phyloP scores from a whole-genome alignment of 1,139 yeast species.

The Suhomyces ambrosiae region DNA sequence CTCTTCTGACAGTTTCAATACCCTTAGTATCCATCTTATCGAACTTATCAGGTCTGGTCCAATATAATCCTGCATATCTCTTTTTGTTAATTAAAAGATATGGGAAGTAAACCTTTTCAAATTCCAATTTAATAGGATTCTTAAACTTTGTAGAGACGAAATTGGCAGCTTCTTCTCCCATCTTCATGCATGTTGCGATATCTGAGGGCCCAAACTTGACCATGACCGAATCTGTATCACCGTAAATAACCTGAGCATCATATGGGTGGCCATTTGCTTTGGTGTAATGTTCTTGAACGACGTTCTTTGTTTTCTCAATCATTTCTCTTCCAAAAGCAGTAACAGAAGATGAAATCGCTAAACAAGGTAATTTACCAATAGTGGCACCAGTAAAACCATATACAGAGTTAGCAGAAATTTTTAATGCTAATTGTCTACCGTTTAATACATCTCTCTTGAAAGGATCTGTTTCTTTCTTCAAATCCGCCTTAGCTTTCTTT shows the following conservation, averaged over 20 bases:
- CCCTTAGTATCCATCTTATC: slow-evolving; percentile 99
- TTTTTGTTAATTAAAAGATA: slow-evolving; percentile 91
- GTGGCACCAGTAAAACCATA: slow-evolving; percentile 99
- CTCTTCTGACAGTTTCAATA: slow-evolving; percentile 96
- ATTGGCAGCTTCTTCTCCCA: slow-evolving; percentile 94
- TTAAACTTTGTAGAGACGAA: slow-evolving; percentile 78
- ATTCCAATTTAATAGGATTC: slow-evolving; percentile 90
- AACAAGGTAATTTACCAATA: slow-evolving; percentile 92
- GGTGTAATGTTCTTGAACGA: slow-evolving; percentile 78
- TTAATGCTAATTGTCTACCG: slow-evolving; percentile 95
- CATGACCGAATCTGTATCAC: slow-evolving; percentile 99
- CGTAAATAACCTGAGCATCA: slow-evolving; percentile 92
- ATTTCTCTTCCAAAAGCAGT: slow-evolving; percentile 96
- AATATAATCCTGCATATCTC: slow-evolving; percentile 94
- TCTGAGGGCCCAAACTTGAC: slow-evolving; percentile 92
- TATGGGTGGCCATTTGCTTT: slow-evolving; percentile 77
- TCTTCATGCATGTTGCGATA: slow-evolving; percentile 78
- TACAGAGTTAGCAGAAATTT: slow-evolving; percentile 96
- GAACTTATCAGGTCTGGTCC: slow-evolving; percentile 88
- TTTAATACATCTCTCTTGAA: slow-evolving; percentile 90
- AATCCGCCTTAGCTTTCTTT: slow-evolving; percentile 86
- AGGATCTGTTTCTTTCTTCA: slow-evolving; percentile 92
- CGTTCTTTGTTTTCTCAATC: slow-evolving; percentile 90
- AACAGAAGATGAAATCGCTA: slow-evolving; percentile 92
- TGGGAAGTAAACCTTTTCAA: slow-evolving; percentile 96